Evolutionary conservation across 495 filamentous ascomycete genomes (phyloP).

Genomic region (Xylaria bambusicola): DNA sequence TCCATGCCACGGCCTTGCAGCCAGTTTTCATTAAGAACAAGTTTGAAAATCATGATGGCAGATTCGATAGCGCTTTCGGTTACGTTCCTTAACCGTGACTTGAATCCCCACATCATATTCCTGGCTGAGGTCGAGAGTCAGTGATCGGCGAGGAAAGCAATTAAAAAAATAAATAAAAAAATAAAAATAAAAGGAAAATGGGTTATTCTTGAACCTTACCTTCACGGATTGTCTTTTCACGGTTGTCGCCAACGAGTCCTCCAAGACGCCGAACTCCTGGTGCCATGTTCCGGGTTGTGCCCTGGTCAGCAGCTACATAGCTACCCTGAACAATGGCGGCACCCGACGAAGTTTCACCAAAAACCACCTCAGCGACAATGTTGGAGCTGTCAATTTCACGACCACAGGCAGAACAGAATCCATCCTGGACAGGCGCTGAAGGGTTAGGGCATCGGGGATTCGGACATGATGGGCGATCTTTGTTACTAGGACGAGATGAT

Average conservation of each 20-base stretch:
- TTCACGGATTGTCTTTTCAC: constrained; percentile 74
- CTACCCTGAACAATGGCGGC: constrained; percentile 90
- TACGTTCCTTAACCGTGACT: constrained; percentile 53
- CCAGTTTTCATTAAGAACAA: constrained; percentile 77
- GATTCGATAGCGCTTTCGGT: constrained; percentile 59
- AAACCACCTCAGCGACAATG: constrained; percentile 87
- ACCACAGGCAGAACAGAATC: constrained; percentile 81
- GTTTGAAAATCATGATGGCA: constrained; percentile 73
- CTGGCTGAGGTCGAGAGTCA: constrained; percentile 29
- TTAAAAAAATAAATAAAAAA: too few relatives aligned
- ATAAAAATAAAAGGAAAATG: not conserved
- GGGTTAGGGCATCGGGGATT: constrained; percentile 35
- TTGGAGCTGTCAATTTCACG: constrained; percentile 76
- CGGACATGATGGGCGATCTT: constrained; percentile 28
- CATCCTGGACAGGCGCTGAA: constrained; percentile 44
- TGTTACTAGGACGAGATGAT: constrained; percentile 16
- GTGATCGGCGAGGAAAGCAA: too few relatives aligned
- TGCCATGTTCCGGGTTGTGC: constrained; percentile 47
- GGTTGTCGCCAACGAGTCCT: constrained; percentile 45
- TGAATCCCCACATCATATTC: constrained; percentile 46
- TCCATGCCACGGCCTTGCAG: constrained; percentile 84
- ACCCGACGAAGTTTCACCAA: constrained; percentile 79
- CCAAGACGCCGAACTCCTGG: constrained; percentile 52
- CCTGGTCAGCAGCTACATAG: constrained; percentile 80
- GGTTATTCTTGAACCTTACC: constrained; percentile 34